Evolutionary conservation across 2,329 filamentous ascomycete species (phyloP), one percentile per base, ranked within the genome.

Genomic region (Fusarium sp.): DNA sequence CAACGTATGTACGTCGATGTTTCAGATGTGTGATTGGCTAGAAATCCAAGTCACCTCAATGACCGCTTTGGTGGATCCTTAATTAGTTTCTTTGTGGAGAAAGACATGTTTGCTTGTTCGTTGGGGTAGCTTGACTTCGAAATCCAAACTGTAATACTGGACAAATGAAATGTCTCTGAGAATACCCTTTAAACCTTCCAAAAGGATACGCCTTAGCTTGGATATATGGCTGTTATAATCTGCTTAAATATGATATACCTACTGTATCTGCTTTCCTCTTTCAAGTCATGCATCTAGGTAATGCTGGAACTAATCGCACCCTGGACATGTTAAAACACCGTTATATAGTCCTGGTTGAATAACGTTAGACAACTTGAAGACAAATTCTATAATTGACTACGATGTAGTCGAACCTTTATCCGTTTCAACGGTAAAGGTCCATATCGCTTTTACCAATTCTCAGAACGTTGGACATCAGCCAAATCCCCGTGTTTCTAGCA

Each of bases 1-100:
- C 60, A 62, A 69, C 36, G 68, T 62, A 62, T 34, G 32, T 34
- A 76, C 66, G 38, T 59, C 30, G 36, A 39, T 41, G 69, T 65
- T 51, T 68, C 64, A 50, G 36, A 41, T 24, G 14, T 36, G 34
- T 77, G 73, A 78, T 78, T 78, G 76, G 76, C 34, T n/a, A 50
- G 44, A 38, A 12, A 50, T 28, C 30, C 51, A 34, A 22, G 20
- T 28, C 28, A 30, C 20, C 45, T 48, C 22, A 30, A 55, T 39
- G 39, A 36, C 17, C 24, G 28, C 44, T 44, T 50, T 62, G 54
- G 15, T 39, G 52, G 51, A 30, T 42, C 36, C 3, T 34, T 8
- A 34, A 15, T 34, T 50, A 54, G 38, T 39, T 42, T 72, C 48
- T 73, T 68, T 68, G 70, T 77, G 75, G 74, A 26, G 74, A 68